phyloP scores from a whole-genome alignment of 305 asterid genomes.

The Rubia peregrina region DNA sequence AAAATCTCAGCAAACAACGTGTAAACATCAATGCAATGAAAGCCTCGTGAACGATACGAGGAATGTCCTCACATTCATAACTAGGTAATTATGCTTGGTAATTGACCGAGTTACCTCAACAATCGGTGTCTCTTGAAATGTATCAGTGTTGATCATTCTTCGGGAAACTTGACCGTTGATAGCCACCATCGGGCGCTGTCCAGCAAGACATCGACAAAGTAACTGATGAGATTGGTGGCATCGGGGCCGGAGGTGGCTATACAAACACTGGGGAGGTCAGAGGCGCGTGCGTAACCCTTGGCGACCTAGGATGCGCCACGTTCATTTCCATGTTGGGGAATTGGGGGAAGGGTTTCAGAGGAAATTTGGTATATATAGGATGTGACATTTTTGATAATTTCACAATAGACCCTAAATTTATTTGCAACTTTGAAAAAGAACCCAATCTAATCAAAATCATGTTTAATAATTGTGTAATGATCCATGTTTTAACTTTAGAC shows the following conservation, averaged over 20 bases:
- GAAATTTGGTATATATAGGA: too few species aligned
- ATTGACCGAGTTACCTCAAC: slow-evolving; percentile 57
- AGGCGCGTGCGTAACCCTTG: slow-evolving; percentile 64
- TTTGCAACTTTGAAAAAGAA: too few species aligned
- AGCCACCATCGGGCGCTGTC: slow-evolving; percentile 55
- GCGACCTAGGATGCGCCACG: too few species aligned
- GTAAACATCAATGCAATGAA: too few species aligned
- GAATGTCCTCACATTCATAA: slow-evolving; percentile 55
- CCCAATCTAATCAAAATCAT: too few species aligned
- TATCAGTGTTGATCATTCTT: slow-evolving; percentile 55
- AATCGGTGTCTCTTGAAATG: slow-evolving; percentile 63
- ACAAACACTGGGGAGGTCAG: slow-evolving; percentile 58
- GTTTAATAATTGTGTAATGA: too few species aligned
- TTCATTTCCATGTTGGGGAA: too few species aligned
- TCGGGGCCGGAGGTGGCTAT: slow-evolving; percentile 76
- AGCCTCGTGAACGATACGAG: slow-evolving; percentile 46
- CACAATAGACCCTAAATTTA: too few species aligned
- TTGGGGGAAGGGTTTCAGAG: too few species aligned
- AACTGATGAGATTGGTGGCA: slow-evolving; percentile 56
- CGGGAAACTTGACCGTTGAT: slow-evolving; percentile 65
- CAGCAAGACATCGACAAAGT: slow-evolving; percentile 47
- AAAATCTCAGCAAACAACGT: too few species aligned
- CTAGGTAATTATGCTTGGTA: slow-evolving; percentile 60
- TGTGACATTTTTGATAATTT: too few species aligned
- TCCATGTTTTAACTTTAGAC: too few species aligned